Percentiles rank a stretch among this genome's conserved stretches.
Conservation (phyloP, 2,329 filamentous ascomycete species). For the Pseudocercospora vitis region DNA sequence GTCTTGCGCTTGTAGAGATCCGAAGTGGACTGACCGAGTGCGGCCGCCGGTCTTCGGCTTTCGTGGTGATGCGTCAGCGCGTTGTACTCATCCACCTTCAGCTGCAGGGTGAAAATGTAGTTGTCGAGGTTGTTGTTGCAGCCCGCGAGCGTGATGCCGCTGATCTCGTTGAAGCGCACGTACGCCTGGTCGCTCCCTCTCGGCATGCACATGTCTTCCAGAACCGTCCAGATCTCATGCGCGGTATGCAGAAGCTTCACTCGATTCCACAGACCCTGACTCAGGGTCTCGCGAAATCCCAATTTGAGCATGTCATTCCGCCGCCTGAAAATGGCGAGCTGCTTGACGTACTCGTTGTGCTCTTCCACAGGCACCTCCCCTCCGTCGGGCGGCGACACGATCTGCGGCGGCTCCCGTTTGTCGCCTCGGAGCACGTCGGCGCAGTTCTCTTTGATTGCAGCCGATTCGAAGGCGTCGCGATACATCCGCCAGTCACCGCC, state of each 20-base stretch:
- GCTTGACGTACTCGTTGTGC: slow-evolving; percentile 39
- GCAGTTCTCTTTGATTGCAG: slow-evolving; percentile 36
- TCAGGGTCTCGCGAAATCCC: slow-evolving; percentile 28
- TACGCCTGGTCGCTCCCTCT: slow-evolving; percentile 33
- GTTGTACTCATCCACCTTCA: slow-evolving; percentile 30
- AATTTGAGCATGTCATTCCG: slow-evolving; percentile 34
- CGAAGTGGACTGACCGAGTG: slow-evolving; percentile 14
- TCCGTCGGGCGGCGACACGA: slow-evolving; percentile 18
- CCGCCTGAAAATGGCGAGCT: slow-evolving; percentile 36
- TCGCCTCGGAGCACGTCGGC: slow-evolving; percentile 32
- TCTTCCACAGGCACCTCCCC: slow-evolving; percentile 30
- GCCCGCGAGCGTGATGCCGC: slow-evolving; percentile 28
- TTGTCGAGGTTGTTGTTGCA: slow-evolving; percentile 29
- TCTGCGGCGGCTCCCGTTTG: slow-evolving; percentile 32
- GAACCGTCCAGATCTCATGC: slow-evolving; percentile 29
- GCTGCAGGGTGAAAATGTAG: slow-evolving; percentile 32
- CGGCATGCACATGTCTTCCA: slow-evolving; percentile 36
- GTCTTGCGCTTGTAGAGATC: slow-evolving; percentile 18
- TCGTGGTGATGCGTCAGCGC: slow-evolving; percentile 27
- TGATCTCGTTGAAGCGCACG: slow-evolving; percentile 29
- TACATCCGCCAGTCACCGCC: slow-evolving; percentile 33
- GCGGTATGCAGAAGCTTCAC: slow-evolving; percentile 29
- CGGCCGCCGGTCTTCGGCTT: slow-evolving; percentile 12
- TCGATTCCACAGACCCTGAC: slow-evolving; percentile 30
- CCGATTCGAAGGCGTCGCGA: slow-evolving; percentile 32